phyloP scores from a whole-genome alignment of 495 filamentous ascomycete species.

The Xylaria bambusicola region DNA sequence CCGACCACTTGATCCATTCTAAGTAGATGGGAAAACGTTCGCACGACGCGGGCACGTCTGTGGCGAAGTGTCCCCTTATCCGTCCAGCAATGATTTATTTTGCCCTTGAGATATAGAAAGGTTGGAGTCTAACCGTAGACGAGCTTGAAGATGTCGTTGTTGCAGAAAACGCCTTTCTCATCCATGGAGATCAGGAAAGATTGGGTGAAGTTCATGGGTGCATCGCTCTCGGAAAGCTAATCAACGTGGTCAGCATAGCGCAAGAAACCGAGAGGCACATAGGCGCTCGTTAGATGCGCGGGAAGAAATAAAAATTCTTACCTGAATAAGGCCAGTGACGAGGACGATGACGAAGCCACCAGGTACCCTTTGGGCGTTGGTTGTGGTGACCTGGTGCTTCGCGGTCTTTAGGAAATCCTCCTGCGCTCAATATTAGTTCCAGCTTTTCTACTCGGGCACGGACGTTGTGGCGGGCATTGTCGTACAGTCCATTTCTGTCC shows the following conservation, averaged over 20 bases:
- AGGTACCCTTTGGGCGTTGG: conserved; percentile 70
- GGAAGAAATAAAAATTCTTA: conserved; percentile 50
- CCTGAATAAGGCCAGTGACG: conserved; percentile 80
- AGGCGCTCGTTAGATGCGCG: too few relatives aligned
- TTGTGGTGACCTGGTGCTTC: conserved; percentile 62
- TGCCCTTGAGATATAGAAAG: background rate
- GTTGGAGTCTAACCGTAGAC: conserved; percentile 54
- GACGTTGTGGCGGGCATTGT: background rate
- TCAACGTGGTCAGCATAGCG: conserved; percentile 11
- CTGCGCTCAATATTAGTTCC: conserved; percentile 9
- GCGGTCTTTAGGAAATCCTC: conserved; percentile 53
- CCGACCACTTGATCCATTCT: background rate
- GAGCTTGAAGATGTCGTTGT: conserved; percentile 89
- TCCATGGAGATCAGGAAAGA: conserved; percentile 77
- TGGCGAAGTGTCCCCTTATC: background rate
- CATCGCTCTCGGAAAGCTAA: conserved; percentile 55
- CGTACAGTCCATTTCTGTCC: conserved; percentile 59
- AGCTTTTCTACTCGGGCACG: background rate
- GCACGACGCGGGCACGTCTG: background rate
- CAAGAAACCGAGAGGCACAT: background rate
- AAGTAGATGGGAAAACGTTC: conserved; percentile 4
- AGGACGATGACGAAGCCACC: conserved; percentile 68
- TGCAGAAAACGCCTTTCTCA: conserved; percentile 65
- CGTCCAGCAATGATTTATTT: background rate
- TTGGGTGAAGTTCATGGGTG: conserved; percentile 82